A percentile compares a stretch with the other conserved stretches of the same genome.
These are phyloP conservation scores for Fusarium liriodendri DNA, from an alignment of 2,329 filamentous ascomycete genomes.

Conservation along the genomic window DNA sequence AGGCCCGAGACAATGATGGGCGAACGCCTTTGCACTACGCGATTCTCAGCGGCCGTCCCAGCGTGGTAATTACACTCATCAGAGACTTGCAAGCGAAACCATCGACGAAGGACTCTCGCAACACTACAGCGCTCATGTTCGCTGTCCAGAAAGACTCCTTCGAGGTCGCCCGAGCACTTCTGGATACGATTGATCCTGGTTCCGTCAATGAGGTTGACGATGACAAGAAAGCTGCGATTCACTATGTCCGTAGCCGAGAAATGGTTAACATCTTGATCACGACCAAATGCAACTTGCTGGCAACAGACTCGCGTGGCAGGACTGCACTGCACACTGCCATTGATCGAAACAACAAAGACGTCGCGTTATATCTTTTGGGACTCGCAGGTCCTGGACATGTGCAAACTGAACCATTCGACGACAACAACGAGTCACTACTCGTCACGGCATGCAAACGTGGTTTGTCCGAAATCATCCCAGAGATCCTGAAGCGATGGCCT, in stretches of 20 bases:
- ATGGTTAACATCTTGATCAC: rapidly evolving
- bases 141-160: background rate
- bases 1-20: background rate
- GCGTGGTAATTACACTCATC: background rate
- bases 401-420: background rate
- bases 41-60: background rate
- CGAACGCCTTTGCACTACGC: background rate
- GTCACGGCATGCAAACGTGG: rapidly evolving
- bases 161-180: rapidly evolving
- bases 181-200: rapidly evolving
- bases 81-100: background rate
- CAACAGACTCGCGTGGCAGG: background rate
- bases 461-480: background rate
- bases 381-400: background rate
- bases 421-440: background rate
- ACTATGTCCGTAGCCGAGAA: background rate
- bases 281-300: background rate
- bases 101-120: background rate
- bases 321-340: background rate
- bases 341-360: background rate
- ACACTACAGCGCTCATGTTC: background rate
- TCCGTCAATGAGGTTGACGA: background rate
- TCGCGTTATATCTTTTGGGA: background rate
- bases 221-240: background rate
- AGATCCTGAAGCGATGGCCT: background rate